Evolutionary conservation across 2,329 filamentous ascomycete species (phyloP), one percentile per base, ranked within the genome.

Genomic region (Apiospora pterosperma): DNA sequence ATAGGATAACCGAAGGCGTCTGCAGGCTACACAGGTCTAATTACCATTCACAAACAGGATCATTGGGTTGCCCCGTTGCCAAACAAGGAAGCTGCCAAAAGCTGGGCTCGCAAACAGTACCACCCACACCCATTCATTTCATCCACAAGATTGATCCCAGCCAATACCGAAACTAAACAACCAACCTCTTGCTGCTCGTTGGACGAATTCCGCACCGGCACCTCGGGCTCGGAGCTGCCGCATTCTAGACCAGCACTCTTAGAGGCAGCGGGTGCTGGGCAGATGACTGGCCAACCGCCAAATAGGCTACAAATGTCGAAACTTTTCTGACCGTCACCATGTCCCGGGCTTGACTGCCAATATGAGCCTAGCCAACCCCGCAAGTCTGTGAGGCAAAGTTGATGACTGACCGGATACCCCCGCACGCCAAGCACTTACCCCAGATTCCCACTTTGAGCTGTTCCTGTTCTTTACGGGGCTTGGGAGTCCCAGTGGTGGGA

Each of bases 271-370:
- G 44, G 25, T 16, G 14, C 12, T 34, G 48, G 16, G 28, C 19
- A 28, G 48, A 25, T 34, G 48, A 55, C 48, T 55, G 48, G n/a
- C n/a, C 41, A 42, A 23, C 41, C 8, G 41, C 48, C 48, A 34
- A 55, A 2, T 34, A 34, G 48, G 48, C 48, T 11, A 34, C 48
- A 55, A 55, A n/a, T 55, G 31, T 55, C 48, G 48, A 55, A 10
- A 31, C 48, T 2, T 34, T 55, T 10, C 5, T n/a, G 48, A 31
- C 28, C 28, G 5, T 19, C 48, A 23, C 25, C 11, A 23, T 28
- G 28, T 48, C 21, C 42, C 59, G 60, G 60, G n/a, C 28, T 44
- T 62, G 60, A 62, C 60, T 62, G 39, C 60, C 60, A 48, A 16
- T 16, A 42, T 23, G 60, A 44, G 60, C 39, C 39, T 62, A 62